phyloP scores from a whole-genome alignment of 305 asterid species.

The Nicotiana rustica region DNA sequence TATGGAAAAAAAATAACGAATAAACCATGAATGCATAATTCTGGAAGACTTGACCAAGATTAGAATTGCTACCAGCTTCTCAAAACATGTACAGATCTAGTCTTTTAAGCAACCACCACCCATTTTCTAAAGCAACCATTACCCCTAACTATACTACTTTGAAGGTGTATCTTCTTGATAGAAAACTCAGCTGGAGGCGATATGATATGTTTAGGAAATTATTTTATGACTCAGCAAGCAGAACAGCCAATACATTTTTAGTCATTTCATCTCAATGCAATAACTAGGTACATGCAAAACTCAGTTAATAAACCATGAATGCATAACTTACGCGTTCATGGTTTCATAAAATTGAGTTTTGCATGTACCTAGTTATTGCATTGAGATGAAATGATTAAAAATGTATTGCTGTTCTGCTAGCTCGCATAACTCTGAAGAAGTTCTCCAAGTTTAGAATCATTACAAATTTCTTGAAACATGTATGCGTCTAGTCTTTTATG shows the following conservation, averaged over 20 bases:
- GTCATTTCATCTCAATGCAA: too few species aligned
- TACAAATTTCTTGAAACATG: neutral
- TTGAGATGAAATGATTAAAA: too few species aligned
- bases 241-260: neutral
- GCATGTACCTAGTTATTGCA: too few species aligned
- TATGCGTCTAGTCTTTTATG: neutral
- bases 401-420: too few species aligned
- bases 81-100: neutral
- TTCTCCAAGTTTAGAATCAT: neutral
- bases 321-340: too few species aligned
- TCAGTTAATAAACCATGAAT: neutral
- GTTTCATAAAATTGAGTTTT: too few species aligned
- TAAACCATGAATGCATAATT: neutral
- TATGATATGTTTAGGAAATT: neutral
- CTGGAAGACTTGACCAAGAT: neutral
- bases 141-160: neutral
- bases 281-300: neutral
- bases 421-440: neutral
- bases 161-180: slow-evolving; percentile 1
- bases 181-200: neutral
- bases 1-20: neutral
- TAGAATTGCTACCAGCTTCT: neutral
- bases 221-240: neutral
- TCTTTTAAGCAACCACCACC: neutral
- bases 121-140: neutral